Evolutionary conservation across 2,329 filamentous ascomycete species (phyloP).

Genomic region (Diatrype stigma): DNA sequence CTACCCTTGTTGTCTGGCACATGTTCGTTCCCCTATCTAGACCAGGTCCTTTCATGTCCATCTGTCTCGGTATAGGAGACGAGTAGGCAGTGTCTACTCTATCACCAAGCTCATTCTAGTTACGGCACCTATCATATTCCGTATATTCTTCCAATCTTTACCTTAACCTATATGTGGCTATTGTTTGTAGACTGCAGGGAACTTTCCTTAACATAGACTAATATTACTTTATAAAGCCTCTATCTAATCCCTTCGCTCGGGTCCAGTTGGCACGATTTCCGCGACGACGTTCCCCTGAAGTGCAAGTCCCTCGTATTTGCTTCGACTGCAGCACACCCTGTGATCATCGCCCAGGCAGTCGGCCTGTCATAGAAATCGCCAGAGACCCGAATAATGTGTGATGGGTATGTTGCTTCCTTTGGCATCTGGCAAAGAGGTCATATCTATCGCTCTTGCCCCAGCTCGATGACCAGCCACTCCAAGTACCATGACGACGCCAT

Average conservation of each 20-base stretch:
- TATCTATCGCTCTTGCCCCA: background rate
- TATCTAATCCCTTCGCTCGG: background rate
- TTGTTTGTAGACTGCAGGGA: background rate
- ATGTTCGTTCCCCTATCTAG: background rate
- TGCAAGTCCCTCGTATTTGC: slow-evolving; percentile 6
- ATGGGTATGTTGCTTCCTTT: slow-evolving; percentile 22
- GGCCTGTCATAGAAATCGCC: slow-evolving; percentile 13
- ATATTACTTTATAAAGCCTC: background rate
- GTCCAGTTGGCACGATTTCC: background rate
- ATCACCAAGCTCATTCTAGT: background rate
- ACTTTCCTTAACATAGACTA: background rate
- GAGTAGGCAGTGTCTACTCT: background rate
- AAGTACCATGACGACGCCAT: background rate
- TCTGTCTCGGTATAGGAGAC: background rate
- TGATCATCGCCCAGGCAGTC: slow-evolving; percentile 10
- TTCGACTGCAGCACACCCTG: slow-evolving; percentile 6
- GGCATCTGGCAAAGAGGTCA: background rate
- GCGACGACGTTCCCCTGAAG: slow-evolving; percentile 7
- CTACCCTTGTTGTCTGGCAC: background rate
- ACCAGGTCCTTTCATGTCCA: background rate
- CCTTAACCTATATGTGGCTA: background rate
- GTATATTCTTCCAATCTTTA: background rate
- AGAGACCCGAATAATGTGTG: slow-evolving; percentile 19
- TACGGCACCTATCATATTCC: background rate
- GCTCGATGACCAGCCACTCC: background rate